phyloP scores from a whole-genome alignment of 441 rosid species.

The Biscutella auriculata region DNA sequence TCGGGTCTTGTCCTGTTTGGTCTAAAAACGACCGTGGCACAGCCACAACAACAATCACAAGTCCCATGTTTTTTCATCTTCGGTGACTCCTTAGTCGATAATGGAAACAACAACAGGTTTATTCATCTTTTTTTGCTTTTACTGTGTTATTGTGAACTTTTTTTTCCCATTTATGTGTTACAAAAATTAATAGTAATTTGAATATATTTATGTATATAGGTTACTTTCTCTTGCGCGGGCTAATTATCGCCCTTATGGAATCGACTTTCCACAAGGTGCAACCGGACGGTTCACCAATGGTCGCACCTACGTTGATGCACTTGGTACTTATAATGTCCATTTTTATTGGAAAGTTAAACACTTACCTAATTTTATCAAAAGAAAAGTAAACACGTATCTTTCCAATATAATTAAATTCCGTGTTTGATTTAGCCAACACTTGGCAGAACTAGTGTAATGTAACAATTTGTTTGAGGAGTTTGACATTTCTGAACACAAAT shows the following conservation, averaged over 20 bases:
- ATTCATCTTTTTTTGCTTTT: neutral
- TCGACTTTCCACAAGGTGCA: slow-evolving; percentile 48
- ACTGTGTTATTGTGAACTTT: neutral
- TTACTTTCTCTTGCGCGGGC: slow-evolving; percentile 47
- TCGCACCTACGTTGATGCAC: slow-evolving; percentile 51
- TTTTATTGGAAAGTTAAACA: no score
- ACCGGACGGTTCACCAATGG: slow-evolving; percentile 70
- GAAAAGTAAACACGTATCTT: no score
- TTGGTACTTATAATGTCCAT: no score
- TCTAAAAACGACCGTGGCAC: slow-evolving; percentile 21
- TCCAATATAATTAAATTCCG: no score
- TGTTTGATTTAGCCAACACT: no score
- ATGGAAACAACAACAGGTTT: slow-evolving; percentile 50
- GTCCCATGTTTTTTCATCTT: slow-evolving; percentile 59
- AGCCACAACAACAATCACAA: slow-evolving; percentile 30
- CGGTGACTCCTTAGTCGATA: slow-evolving; percentile 59
- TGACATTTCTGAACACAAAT: neutral
- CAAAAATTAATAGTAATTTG: neutral
- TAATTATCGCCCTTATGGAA: slow-evolving; percentile 57
- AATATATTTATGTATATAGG: neutral
- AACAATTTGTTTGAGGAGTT: no score
- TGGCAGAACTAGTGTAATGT: no score
- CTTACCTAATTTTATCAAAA: no score
- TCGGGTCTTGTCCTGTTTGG: slow-evolving; percentile 17
- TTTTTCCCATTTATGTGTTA: neutral